Conservation (phyloP, 2,329 filamentous ascomycete species). For the Phyllosticta ampelicida region DNA sequence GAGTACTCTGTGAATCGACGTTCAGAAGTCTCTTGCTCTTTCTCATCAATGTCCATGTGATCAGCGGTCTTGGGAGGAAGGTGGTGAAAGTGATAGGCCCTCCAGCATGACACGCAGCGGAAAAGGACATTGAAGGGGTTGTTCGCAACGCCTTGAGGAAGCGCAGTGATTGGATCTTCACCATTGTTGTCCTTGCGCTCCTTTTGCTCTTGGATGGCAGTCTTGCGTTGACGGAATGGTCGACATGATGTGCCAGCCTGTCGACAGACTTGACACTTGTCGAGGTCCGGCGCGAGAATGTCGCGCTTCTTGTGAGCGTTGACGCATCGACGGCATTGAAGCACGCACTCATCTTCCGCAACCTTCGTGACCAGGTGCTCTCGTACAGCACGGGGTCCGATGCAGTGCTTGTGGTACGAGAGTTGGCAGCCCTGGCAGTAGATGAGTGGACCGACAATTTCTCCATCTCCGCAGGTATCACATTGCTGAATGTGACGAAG, state of each 20-base stretch:
- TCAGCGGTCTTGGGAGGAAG: slow-evolving; percentile 46
- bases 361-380: slow-evolving; percentile 91
- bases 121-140: slow-evolving; percentile 70
- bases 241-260: slow-evolving; percentile 56
- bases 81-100: slow-evolving; percentile 78
- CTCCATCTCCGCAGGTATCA: slow-evolving; percentile 55
- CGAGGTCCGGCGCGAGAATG: slow-evolving; percentile 54
- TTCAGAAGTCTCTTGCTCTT: slow-evolving; percentile 42
- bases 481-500: slow-evolving; percentile 60
- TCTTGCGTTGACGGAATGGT: slow-evolving; percentile 63
- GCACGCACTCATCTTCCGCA: slow-evolving; percentile 61
- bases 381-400: slow-evolving; percentile 60
- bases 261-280: slow-evolving; percentile 61
- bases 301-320: slow-evolving; percentile 60
- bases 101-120: slow-evolving; percentile 65
- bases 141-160: slow-evolving; percentile 57
- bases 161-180: slow-evolving; percentile 59
- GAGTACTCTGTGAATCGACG: slow-evolving; percentile 63
- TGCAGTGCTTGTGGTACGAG: slow-evolving; percentile 71
- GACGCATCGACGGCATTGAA: slow-evolving; percentile 85
- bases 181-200: slow-evolving; percentile 69
- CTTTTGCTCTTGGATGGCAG: slow-evolving; percentile 71
- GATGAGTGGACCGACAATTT: slow-evolving; percentile 59
- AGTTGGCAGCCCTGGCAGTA: slow-evolving; percentile 85
- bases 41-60: slow-evolving; percentile 33